phyloP scores from a whole-genome alignment of 257 asterid genomes.

The Solanum rostratum region DNA sequence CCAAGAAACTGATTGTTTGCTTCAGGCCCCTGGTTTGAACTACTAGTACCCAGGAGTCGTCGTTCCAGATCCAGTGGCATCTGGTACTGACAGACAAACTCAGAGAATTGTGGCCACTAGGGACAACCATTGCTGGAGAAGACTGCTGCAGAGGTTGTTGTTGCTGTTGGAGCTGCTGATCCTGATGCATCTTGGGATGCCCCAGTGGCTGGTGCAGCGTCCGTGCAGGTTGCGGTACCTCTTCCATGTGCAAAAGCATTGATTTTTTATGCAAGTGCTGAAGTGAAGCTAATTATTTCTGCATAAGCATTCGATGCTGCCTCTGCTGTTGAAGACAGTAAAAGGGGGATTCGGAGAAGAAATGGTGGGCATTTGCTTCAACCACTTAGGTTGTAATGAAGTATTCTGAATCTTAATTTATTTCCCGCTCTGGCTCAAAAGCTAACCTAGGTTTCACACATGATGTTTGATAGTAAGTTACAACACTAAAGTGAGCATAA shows the following conservation, averaged over 20 bases:
- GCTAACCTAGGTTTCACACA: conserved; percentile 51
- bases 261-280: conserved; percentile 52
- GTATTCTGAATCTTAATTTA: conserved; percentile 45
- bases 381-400: conserved; percentile 64
- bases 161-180: conserved; percentile 30
- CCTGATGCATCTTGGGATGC: conserved; percentile 44
- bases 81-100: conserved; percentile 89
- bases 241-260: conserved; percentile 46
- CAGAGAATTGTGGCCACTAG: conserved; percentile 54
- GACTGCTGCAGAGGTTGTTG: conserved; percentile 39
- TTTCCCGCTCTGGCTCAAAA: conserved; percentile 70
- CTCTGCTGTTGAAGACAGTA: conserved; percentile 50
- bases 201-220: conserved; percentile 42
- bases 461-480: conserved; percentile 18
- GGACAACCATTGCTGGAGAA: conserved; percentile 49
- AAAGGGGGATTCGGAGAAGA: conserved; percentile 56
- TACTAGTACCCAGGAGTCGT: conserved; percentile 84
- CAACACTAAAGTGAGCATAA: not conserved
- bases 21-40: conserved; percentile 88
- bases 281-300: conserved; percentile 48
- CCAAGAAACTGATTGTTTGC: conserved; percentile 80
- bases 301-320: conserved; percentile 24
- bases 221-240: conserved; percentile 58
- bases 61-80: conserved; percentile 74
- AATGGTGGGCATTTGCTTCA: conserved; percentile 61